Evolutionary conservation across 768 basidiomycete species (phyloP), one percentile per base, ranked within the genome.

Genomic region (Russula griseocarnosa): DNA sequence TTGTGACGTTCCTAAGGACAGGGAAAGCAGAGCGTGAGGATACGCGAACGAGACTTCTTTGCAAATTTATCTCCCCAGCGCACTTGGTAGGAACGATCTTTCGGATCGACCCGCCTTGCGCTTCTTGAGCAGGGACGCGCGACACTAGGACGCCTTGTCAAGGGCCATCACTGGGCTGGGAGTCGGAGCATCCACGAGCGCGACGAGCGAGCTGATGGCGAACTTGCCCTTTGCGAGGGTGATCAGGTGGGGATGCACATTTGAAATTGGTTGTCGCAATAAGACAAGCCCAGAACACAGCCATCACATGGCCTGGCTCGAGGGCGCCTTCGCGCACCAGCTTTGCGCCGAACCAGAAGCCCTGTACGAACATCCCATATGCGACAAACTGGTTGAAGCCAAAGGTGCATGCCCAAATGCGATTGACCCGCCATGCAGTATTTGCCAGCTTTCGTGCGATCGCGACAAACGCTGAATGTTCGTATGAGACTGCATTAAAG

Each of bases 271-370:
- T 87, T 1, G 90, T 88, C 0, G 92, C 94, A 65, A 98, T 90
- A 24, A 98, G 78, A 73, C 92, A 94, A 0, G 96, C 94, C 95
- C 96, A 98, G 74, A 98, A 99, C 57, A 95, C 92, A n/a, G 90
- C 86, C 88, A 94, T 95, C 66, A 98, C 90, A 40, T 87, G 83
- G 1, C 93, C 93, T 0, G 89, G 77, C 4, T 76, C 76, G 58
- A 84, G 80, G 66, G 79, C 83, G 18, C 88, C 90, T 14, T 86
- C 80, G n/a, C 85, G 76, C n/a, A 99, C 93, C 57, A 97, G 82
- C 71, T 89, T 87, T 3, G 88, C 82, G 14, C 95, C 96, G 71
- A 88, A 98, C 94, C 96, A 98, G 76, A 98, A 98, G 0, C 88
- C 94, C 71, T 94, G 88, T 9, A 98, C 93, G 75, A 98, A 99